Evolutionary conservation across 129 eudicot species (phyloP).

Genomic region (Gnaphalium uliginosum): DNA sequence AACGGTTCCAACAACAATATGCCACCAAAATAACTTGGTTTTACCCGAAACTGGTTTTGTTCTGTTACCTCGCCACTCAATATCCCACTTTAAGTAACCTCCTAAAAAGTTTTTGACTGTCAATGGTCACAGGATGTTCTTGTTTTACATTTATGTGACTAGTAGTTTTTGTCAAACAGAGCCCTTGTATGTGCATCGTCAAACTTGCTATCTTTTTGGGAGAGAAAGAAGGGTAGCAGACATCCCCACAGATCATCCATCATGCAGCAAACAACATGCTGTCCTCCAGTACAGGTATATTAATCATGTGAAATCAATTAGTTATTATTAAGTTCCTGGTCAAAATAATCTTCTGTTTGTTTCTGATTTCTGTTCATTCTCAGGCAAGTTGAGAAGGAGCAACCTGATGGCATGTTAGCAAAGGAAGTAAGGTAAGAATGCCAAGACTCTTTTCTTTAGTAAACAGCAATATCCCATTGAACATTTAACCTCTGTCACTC

Average conservation of each 20-base stretch:
- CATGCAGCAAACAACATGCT: conserved; percentile 99
- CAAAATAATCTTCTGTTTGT: background rate
- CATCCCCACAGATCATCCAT: conserved; percentile 96
- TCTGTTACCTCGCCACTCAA: background rate
- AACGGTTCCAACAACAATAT: no score
- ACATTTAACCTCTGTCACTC: background rate
- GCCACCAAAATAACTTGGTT: background rate
- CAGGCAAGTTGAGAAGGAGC: conserved; percentile 96
- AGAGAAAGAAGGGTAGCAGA: conserved; percentile 98
- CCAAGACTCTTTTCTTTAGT: background rate
- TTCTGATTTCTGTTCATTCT: conserved; percentile 22
- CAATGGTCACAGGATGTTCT: background rate
- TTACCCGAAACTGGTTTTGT: background rate
- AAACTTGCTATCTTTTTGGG: conserved; percentile 92
- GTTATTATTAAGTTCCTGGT: background rate
- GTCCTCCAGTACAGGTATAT: conserved; percentile 84
- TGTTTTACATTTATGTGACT: conserved; percentile 21
- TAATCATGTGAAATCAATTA: conserved; percentile 7
- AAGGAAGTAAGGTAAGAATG: conserved; percentile 63
- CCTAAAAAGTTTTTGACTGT: background rate
- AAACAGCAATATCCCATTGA: background rate
- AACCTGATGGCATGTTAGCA: conserved; percentile 68
- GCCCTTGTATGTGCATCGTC: conserved; percentile 95
- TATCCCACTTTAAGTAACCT: background rate
- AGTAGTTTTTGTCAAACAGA: conserved; percentile 45